Base-by-base conservation (phyloP, 495 filamentous ascomycete genomes). In the Aspergillus hancockii region DNA sequence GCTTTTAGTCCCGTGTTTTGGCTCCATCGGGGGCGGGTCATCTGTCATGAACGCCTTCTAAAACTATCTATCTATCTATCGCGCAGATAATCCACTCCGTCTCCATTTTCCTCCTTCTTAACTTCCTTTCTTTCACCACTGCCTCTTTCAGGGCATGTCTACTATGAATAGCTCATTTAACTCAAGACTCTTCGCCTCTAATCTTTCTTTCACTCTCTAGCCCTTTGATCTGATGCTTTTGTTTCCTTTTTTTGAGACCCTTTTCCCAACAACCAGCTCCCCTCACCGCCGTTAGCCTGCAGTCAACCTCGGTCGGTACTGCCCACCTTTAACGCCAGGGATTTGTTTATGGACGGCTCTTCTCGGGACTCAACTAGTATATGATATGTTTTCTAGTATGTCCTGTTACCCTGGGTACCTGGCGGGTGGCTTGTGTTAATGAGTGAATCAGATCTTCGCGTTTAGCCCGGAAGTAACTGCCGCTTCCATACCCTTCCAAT, bases 381-480 rank as follows among this genome's bases (percentile, higher is more conserved):
- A 23, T 47, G 43, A 47, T 47, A 47, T 47, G 43, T 23, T 47
- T 47, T 47, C 16, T 2, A 19, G 43, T 47, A 23, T 22, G 43
- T 14, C 23, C 19, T 4, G 1, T 47, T 47, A 47, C 21, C 1
- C 43, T 23, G 43, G 18, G 19, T 47, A 23, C 43, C 43, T 47
- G 5, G 19, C 43, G 18, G 43, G 43, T 23, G 32, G 51, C 28
- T 54, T 23, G 18, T 31, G 4, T 23, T 54, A 23, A 34, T 32
- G 4, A 23, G 3, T 13, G 51, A 54, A 36, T 30, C 49, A 64
- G 61, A 36, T 38, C 45, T 14, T 50, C 16, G 31, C n/a, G 36
- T 56, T 18, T 67, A 62, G 49, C 23, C 46, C 31, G 49, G 59
- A 64, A 60, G 58, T 61, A 19, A 23, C 16, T 36, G 45, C 40